Conservation (phyloP, 2,329 filamentous ascomycete genomes). For the Fusarium chlamydosporum region DNA sequence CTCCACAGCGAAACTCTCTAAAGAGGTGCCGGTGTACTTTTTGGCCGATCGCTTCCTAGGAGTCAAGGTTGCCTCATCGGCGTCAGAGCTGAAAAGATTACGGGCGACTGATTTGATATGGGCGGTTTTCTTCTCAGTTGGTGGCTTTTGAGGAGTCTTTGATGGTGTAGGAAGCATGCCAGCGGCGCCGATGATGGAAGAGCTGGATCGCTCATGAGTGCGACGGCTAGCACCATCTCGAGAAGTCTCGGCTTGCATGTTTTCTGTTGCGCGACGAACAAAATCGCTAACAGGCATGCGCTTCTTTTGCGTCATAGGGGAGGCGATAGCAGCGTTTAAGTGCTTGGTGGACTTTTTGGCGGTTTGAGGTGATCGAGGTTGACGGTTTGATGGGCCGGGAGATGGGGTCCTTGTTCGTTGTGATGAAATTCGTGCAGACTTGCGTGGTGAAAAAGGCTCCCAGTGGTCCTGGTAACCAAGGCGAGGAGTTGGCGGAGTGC, state of each 20-base stretch:
- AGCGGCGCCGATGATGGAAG: conserved; percentile 54
- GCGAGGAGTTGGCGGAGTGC: conserved; percentile 77
- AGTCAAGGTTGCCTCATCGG: conserved; percentile 71
- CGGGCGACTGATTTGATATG: conserved; percentile 69
- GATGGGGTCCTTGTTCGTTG: conserved; percentile 71
- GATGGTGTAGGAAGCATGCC: conserved; percentile 82
- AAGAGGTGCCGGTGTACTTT: conserved; percentile 67
- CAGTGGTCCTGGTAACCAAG: conserved; percentile 77
- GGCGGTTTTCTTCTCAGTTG: conserved; percentile 64
- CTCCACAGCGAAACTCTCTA: conserved; percentile 72
- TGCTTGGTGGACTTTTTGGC: conserved; percentile 53
- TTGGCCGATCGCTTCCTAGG: conserved; percentile 71
- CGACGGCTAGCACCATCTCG: conserved; percentile 61
- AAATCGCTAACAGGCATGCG: conserved; percentile 62
- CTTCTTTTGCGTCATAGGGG: conserved; percentile 66
- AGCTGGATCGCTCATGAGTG: conserved; percentile 52
- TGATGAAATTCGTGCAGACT: conserved; percentile 74
- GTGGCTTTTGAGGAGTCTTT: conserved; percentile 80
- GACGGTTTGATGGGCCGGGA: conserved; percentile 59
- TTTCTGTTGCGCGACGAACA: conserved; percentile 63
- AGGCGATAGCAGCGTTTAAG: conserved; percentile 54
- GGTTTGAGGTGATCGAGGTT: conserved; percentile 54
- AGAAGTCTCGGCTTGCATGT: conserved; percentile 61
- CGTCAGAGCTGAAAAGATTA: conserved; percentile 72
- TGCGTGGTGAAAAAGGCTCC: conserved; percentile 80